Base-by-base conservation (phyloP, 139 green algal genomes). In the Microglena sp. region DNA sequence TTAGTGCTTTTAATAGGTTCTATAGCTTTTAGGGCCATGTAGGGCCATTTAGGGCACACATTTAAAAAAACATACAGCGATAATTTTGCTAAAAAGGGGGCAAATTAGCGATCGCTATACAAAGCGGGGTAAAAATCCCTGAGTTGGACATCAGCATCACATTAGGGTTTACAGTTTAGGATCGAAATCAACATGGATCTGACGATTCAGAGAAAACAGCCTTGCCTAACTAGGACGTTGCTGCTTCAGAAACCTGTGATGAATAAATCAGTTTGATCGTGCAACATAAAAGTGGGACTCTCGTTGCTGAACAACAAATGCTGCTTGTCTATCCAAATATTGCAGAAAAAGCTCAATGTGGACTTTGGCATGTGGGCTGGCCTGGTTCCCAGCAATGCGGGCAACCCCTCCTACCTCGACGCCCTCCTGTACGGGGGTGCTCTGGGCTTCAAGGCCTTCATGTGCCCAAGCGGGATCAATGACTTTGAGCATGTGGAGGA, bases 381-480 rank as follows among this genome's bases (percentile, higher is more conserved):
- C 5, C 71, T 98, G 32, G 84, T 92, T 0, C 91, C 91, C 0
- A 79, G 77, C 0, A 98, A 98, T 64, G 91, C 90, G 0, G 35
- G 50, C 65, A 64, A 92, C 28, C 55, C 72, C 24, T 32, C 43
- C 0, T 54, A 71, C 26, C 77, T 98, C 33, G 59, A 66, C 5
- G 73, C 54, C 2, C 73, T 98, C 68, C 29, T 92, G 45, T 53
- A 83, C 0, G 73, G 26, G 0, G 91, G 92, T 0, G 92, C 84
- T 1, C 60, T 93, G 28, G 93, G 93, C 15, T 92, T 98, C 79
- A 98, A 98, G 72, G 68, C 75, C 31, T 98, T 98, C 79, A 88
- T 98, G 82, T 86, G 75, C 29, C 84, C 88, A 22, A 30, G 18
- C 31, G 86, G 84, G 33, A 97, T 96, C 68, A 79, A 89, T 45